phyloP scores from a whole-genome alignment of 1,284 basidiomycete genomes.

The Athelia sp. region DNA sequence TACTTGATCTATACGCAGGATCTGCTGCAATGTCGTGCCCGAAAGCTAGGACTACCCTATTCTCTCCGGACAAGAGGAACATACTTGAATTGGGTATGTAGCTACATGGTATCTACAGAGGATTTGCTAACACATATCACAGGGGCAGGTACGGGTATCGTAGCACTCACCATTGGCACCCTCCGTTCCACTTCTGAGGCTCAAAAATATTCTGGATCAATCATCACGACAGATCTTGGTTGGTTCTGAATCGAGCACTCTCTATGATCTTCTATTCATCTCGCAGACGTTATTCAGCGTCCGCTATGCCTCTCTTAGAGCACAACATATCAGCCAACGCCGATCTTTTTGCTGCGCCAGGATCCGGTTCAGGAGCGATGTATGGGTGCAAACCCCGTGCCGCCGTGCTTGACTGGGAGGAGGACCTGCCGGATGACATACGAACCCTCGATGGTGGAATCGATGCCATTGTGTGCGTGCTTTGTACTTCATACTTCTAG shows the following conservation, averaged over 20 bases:
- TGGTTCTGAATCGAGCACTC: slow-evolving; percentile 18
- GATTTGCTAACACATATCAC: too few species aligned
- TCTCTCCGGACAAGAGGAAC: slow-evolving; percentile 30
- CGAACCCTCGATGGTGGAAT: slow-evolving; percentile 32
- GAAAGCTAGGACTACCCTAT: slow-evolving; percentile 27
- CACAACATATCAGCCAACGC: slow-evolving; percentile 62
- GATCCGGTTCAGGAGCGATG: not conserved
- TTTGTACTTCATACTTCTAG: slow-evolving; percentile 5
- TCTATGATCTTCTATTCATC: not conserved
- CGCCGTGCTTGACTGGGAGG: slow-evolving; percentile 67
- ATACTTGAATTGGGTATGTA: slow-evolving; percentile 68
- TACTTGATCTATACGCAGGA: slow-evolving; percentile 32
- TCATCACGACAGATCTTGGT: slow-evolving; percentile 76
- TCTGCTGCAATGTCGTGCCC: slow-evolving; percentile 10
- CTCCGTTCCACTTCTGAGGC: slow-evolving; percentile 30
- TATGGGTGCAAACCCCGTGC: slow-evolving; percentile 25
- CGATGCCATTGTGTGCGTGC: slow-evolving; percentile 52
- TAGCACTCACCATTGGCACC: slow-evolving; percentile 62
- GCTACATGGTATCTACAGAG: too few species aligned
- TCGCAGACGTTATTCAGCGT: slow-evolving; percentile 45
- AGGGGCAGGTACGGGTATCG: slow-evolving; percentile 83
- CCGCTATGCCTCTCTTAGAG: slow-evolving; percentile 73
- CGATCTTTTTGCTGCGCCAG: slow-evolving; percentile 24
- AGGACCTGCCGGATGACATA: slow-evolving; percentile 43
- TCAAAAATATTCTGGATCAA: slow-evolving; percentile 27